Evolutionary conservation across 352 stramenopile genomes (phyloP).

Genomic region (Plasmopara muralis): DNA sequence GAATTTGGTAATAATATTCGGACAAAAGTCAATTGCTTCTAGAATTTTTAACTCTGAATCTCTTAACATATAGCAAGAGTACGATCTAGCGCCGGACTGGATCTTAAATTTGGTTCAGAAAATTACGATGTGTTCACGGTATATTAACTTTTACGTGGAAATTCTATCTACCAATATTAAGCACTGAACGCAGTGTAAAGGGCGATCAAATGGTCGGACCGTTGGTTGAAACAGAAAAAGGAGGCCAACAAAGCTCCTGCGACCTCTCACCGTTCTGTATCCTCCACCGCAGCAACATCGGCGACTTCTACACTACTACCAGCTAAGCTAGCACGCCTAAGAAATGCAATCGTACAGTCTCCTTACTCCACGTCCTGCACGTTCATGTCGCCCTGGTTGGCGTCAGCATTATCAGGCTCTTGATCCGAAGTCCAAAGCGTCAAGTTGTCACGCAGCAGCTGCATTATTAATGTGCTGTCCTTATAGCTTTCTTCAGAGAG

Average conservation of each 20-base stretch:
- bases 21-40: too few species aligned
- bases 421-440: constrained; percentile 98
- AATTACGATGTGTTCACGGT: too few species aligned
- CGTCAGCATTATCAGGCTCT: constrained; percentile 80
- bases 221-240: constrained; percentile 12
- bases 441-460: constrained; percentile 99
- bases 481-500: constrained; percentile 99
- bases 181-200: constrained; percentile 12
- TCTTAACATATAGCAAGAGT: too few species aligned
- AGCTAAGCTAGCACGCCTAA: constrained; percentile 20
- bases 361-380: constrained; percentile 75
- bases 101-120: too few species aligned
- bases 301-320: constrained; percentile 5
- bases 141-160: background rate
- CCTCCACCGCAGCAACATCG: constrained; percentile 9
- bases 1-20: too few species aligned
- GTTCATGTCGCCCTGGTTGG: constrained; percentile 87
- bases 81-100: too few species aligned
- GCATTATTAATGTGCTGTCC: constrained; percentile 99
- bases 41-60: too few species aligned
- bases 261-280: constrained; percentile 20
- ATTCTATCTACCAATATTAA: constrained; percentile 41
- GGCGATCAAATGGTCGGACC: constrained; percentile 3
- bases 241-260: constrained; percentile 30
- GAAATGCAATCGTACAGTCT: background rate